Base-by-base conservation (phyloP, 768 basidiomycete species). In the Suillus subalutaceus region DNA sequence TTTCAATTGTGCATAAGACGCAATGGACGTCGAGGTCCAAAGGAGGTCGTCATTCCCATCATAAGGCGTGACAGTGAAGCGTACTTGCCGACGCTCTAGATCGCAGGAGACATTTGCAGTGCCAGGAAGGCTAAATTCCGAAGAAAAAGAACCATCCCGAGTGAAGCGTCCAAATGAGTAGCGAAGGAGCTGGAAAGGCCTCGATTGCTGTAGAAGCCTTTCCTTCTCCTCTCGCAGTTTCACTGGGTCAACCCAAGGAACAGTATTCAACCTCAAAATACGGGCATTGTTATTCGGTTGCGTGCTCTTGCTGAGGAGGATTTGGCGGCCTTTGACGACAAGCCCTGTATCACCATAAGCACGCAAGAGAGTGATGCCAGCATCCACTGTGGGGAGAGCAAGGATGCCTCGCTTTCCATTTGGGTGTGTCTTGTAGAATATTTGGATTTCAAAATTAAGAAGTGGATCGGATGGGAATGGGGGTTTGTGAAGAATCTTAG, bases 101-200 rank as follows among this genome's bases (percentile, higher is more conserved):
- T 82, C 77, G 70, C 80, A 81, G 66, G 79, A 73, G 67, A 82
- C 73, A 40, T 72, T 68, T 55, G 78, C 71, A 38, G 55, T 43
- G 58, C 77, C 79, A 48, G 65, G 53, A 23, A 66, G 70, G 20
- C 67, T 62, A 7, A 73, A 69, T 64, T 81, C 79, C 12, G 75
- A 66, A 23, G 79, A 76, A 66, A 81, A 81, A 2, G 72, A 67
- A 1, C 75, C 76, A 40, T 82, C 78, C 9, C 57, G 6, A 44
- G 75, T 76, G 60, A 81, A 78, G 15, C 74, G 81, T 1, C 80
- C 80, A 60, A 81, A 80, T 8, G 73, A 72, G 41, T 72, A 80
- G 10, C 67, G 68, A 4, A 44, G 50, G 38, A 80, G 74, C 1
- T 16, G 23, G 43, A 71, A 73, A 2, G 75, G 69, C 46, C 46